phyloP scores from a whole-genome alignment of 1,139 yeast species.

The Debaryomyces nepalensis region DNA sequence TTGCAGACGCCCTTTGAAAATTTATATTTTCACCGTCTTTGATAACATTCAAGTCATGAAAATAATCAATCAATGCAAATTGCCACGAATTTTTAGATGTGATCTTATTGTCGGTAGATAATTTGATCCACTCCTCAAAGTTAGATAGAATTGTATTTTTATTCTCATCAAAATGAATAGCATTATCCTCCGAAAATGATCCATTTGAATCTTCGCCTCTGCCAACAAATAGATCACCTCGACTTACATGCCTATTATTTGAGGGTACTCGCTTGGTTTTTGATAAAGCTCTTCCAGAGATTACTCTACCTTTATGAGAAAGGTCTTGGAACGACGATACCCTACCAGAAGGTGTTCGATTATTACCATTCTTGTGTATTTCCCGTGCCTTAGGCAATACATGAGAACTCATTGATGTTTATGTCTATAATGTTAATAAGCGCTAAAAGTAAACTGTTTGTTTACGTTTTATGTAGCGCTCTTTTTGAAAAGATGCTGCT shows the following conservation, averaged over 20 bases:
- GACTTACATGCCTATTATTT: slow-evolving; percentile 26
- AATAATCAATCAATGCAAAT: slow-evolving; percentile 86
- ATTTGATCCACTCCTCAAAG: slow-evolving; percentile 88
- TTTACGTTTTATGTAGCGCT: slow-evolving; percentile 14
- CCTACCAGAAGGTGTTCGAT: slow-evolving; percentile 18
- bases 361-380: slow-evolving; percentile 11
- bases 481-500: not conserved
- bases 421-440: not conserved
- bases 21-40: slow-evolving; percentile 50
- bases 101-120: slow-evolving; percentile 86
- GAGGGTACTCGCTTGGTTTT: slow-evolving; percentile 26
- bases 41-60: slow-evolving; percentile 53
- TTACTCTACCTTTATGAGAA: slow-evolving; percentile 33
- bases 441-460: slow-evolving; percentile 11
- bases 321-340: slow-evolving; percentile 25
- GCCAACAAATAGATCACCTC: slow-evolving; percentile 28
- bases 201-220: slow-evolving; percentile 24
- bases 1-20: slow-evolving; percentile 47
- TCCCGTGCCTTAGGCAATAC: slow-evolving; percentile 31
- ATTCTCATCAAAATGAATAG: slow-evolving; percentile 50
- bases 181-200: slow-evolving; percentile 42
- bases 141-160: slow-evolving; percentile 56
- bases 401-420: slow-evolving; percentile 20
- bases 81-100: slow-evolving; percentile 69
- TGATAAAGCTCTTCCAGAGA: slow-evolving; percentile 27